Base-by-base conservation (phyloP, 169 alveolate genomes). In the Plasmodium sp. region DNA sequence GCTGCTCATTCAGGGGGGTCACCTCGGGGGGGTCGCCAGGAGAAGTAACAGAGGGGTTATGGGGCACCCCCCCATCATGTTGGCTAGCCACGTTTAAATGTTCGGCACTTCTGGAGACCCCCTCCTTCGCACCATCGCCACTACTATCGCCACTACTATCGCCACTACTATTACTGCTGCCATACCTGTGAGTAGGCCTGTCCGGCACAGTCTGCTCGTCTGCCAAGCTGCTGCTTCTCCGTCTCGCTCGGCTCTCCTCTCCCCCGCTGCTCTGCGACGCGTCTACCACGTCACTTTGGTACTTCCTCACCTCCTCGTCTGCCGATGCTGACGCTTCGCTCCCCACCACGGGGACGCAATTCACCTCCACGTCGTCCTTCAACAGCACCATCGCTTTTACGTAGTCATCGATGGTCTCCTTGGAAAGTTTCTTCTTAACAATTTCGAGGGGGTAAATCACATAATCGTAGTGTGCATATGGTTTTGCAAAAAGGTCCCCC, bases 401-500 rank as follows among this genome's bases (percentile, higher is more conserved):
- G 16, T 88, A 88, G 80, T 88, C 91, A 14, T 58, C 72, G 33
- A 88, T 79, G 3, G 48, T 58, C 71, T 80, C 83, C 31, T 85
- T 72, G 48, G 67, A n/a, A 0, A 56, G 5, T 14, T 27, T 88
- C 9, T 18, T 41, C 34, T 80, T 51, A 79, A 77, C 6, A 18
- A 88, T 51, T 62, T 88, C 94, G 6, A 7, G 14, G 14, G 94
- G 94, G 51, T 41, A 58, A 14, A 88, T 41, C 27, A 88, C 51
- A 80, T 88, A 34, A 14, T 88, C 94, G 48, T 81, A 79, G 51
- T 88, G 94, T 41, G 80, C 77, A 16, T 75, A 41, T 9, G 74
- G 36, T 5, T 51, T n/a, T 22, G 36, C 16, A 22, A 27, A 33
- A 1, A 54, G 27, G 10, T 58, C 81, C 14, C 31, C 39, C 22